Percentiles rank a stretch among this genome's conserved stretches.
Evolutionary conservation across 257 asterid genomes (phyloP).

Genomic region (Schizonepeta tenuifolia): DNA sequence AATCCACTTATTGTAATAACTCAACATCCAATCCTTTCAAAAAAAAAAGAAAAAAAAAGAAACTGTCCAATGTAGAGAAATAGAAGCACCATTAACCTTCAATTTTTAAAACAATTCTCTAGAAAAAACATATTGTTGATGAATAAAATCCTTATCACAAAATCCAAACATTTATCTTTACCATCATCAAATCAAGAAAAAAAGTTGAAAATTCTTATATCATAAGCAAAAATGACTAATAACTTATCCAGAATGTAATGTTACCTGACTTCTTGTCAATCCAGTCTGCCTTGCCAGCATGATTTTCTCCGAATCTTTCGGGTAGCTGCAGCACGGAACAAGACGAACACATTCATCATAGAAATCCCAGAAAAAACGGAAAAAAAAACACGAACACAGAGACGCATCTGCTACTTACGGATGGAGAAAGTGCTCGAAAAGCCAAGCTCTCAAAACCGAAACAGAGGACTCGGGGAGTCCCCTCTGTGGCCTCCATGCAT

Average conservation of each 20-base stretch:
- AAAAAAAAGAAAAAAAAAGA: too few species aligned
- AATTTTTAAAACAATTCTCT: background rate
- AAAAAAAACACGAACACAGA: background rate
- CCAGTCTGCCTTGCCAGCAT: slow-evolving; percentile 94
- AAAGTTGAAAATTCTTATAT: background rate
- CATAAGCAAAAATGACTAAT: background rate
- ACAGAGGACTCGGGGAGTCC: slow-evolving; percentile 88
- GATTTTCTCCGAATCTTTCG: slow-evolving; percentile 87
- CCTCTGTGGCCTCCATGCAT: slow-evolving; percentile 95
- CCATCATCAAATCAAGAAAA: background rate
- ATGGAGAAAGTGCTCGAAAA: slow-evolving; percentile 90
- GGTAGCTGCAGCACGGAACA: slow-evolving; percentile 58
- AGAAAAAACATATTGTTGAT: background rate
- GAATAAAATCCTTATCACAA: background rate
- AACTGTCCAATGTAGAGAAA: too few species aligned
- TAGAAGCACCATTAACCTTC: background rate
- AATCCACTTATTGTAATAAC: too few species aligned
- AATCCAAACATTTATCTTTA: background rate
- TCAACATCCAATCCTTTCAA: too few species aligned
- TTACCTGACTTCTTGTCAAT: slow-evolving; percentile 89
- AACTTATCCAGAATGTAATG: background rate
- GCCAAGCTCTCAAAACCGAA: slow-evolving; percentile 86
- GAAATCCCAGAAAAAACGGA: background rate
- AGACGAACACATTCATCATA: background rate
- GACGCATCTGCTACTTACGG: slow-evolving; percentile 54